Evolutionary conservation across 805 yeast species (phyloP).

Genomic region (Pichia cabralensis): DNA sequence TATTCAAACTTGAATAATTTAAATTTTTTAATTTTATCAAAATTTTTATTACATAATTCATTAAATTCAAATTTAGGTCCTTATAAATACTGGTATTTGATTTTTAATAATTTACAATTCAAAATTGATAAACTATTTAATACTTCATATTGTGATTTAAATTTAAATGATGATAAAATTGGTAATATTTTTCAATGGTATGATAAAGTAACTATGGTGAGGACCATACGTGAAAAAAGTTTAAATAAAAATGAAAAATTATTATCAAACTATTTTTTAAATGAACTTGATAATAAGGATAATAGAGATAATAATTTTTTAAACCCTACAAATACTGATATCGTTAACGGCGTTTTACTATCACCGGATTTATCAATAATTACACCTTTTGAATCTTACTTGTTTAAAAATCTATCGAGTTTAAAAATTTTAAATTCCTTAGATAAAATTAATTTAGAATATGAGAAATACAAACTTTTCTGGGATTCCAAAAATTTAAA

Average conservation of each 20-base stretch:
- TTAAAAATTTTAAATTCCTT: conserved; percentile 3
- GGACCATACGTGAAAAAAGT: neutral
- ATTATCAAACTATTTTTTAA: neutral
- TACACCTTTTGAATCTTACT: conserved; percentile 7
- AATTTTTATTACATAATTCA: conserved; percentile 4
- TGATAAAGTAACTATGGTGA: conserved; percentile 1
- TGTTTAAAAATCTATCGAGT: conserved; percentile 2
- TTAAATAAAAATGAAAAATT: neutral
- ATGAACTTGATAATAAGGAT: neutral
- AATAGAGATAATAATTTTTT: neutral
- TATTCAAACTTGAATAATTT: conserved; percentile 1
- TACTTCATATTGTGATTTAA: neutral
- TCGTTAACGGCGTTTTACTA: neutral
- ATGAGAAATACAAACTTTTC: neutral
- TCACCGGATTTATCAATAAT: conserved; percentile 6
- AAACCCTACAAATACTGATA: neutral
- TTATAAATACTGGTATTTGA: conserved; percentile 5
- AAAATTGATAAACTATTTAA: conserved; percentile 5
- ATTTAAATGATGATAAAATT: neutral
- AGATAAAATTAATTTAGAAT: neutral
- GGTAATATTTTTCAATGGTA: too few relatives aligned
- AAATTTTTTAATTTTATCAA: conserved; percentile 4
- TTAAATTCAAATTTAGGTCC: conserved; percentile 2
- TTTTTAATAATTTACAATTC: conserved; percentile 8
- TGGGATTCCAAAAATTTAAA: conserved; percentile 1